Evolutionary conservation across 768 basidiomycete genomes (phyloP), one percentile per base, ranked within the genome.

Genomic region (Podaxis rugospora): DNA sequence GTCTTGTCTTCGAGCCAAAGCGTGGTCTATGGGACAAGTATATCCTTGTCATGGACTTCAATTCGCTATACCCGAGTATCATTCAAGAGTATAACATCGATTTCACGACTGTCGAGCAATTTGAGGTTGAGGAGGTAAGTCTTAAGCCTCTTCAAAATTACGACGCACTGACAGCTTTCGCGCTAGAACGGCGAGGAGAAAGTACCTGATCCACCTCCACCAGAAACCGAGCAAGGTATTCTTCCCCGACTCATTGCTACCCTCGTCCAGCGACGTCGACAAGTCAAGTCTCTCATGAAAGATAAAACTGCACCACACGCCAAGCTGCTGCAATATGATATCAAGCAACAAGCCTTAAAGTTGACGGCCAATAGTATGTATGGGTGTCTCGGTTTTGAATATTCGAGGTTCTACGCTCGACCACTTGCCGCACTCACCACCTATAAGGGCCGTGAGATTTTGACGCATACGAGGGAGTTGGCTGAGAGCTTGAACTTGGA

Each of bases 361-460:
- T 86, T 98, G 36, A 99, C 97, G 3, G 97, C 97, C 52, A 98
- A 99, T 77, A 95, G 93, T 80, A 99, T 98, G 97, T 99, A 99
- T 73, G 97, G 97, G 16, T 99, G 97, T 79, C 87, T 99, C 21
- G 97, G 97, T 51, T 98, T 98, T 70, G 94, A 95, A 69, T 91
- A 94, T 66, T 98, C 97, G 9, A 80, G 97, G 53, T 98, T 98
- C 79, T 98, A 95, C 65, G 97, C 97, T 21, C 84, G 93, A 46
- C 94, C 95, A 0, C 85, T 99, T n/a, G 97, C 97, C 14, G 94
- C 97, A 47, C 82, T 99, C 51, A 98, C 95, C 21, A 99, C 97
- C 0, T 95, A 86, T 83, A 98, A 96, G 73, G 97, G 97, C 67
- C 89, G 97, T 72, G 95, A 98, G 74, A 98, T 98, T 68, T 72